These are phyloP conservation scores for Tilletia setariae DNA, from an alignment of 1,284 basidiomycete genomes.

Conservation along the genomic window DNA sequence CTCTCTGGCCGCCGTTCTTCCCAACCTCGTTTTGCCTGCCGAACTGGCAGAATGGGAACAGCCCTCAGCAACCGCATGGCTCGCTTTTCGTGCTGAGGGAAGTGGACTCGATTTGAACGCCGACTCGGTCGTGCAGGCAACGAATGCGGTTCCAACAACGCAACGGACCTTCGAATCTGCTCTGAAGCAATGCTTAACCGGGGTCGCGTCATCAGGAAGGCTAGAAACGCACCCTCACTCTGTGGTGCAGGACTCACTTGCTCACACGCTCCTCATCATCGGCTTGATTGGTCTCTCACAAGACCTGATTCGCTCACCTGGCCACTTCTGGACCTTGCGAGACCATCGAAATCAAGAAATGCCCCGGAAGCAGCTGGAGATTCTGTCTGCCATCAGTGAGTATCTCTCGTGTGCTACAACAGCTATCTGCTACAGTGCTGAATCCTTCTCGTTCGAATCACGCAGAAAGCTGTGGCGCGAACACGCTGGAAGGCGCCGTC, in stretches of 20 bases:
- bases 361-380: too few species aligned
- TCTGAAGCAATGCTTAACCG: neutral
- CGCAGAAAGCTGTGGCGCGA: too few species aligned
- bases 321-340: too few species aligned
- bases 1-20: slow-evolving; percentile 36
- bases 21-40: slow-evolving; percentile 36
- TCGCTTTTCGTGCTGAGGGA: too few species aligned
- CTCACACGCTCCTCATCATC: neutral
- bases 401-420: too few species aligned
- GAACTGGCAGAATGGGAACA: slow-evolving; percentile 33
- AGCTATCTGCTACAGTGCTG: too few species aligned
- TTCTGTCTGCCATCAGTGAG: too few species aligned
- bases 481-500: too few species aligned
- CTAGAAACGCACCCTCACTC: neutral
- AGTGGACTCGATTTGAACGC: neutral
- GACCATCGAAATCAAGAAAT: too few species aligned
- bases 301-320: neutral
- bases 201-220: neutral
- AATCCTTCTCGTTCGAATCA: too few species aligned
- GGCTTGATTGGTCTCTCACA: neutral
- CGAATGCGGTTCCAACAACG: too few species aligned
- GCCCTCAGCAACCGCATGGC: neutral
- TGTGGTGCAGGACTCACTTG: neutral
- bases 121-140: neutral
- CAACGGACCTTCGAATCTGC: neutral